Evolutionary conservation across 2,329 filamentous ascomycete genomes (phyloP).

Genomic region (Cercospora nicotianae): DNA sequence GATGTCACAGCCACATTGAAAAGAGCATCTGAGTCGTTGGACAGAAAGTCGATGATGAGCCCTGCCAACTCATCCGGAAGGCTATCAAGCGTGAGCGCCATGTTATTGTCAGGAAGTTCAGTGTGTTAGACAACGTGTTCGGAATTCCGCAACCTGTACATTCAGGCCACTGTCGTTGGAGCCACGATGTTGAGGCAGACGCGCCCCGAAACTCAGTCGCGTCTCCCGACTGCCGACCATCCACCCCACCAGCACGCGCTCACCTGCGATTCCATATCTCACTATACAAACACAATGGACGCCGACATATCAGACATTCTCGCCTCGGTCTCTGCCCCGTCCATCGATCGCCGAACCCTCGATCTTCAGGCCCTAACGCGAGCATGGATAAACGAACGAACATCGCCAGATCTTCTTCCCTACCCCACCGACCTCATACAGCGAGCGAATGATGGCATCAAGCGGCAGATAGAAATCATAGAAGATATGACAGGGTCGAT

Average conservation of each 20-base stretch:
- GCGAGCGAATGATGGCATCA: slow-evolving; percentile 14
- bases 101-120: background rate
- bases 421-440: slow-evolving; percentile 73
- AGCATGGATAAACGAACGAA: slow-evolving; percentile 89
- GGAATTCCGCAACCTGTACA: too few species aligned
- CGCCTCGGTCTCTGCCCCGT: slow-evolving; percentile 47
- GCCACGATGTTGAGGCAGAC: background rate
- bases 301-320: slow-evolving; percentile 54
- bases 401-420: slow-evolving; percentile 81
- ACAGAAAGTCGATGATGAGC: background rate
- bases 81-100: slow-evolving; percentile 1
- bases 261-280: background rate
- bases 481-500: slow-evolving; percentile 72
- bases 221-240: background rate
- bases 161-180: too few species aligned
- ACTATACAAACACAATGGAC: slow-evolving; percentile 24
- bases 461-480: slow-evolving; percentile 38
- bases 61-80: background rate
- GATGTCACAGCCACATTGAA: background rate
- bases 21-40: background rate
- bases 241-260: background rate
- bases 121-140: too few species aligned
- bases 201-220: background rate
- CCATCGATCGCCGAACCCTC: slow-evolving; percentile 58
- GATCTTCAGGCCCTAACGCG: slow-evolving; percentile 89